Percentiles rank a stretch among this genome's conserved stretches.
These are phyloP conservation scores for Middelhovenomyces tepae DNA, from an alignment of 805 yeast genomes.

Conservation along the genomic window DNA sequence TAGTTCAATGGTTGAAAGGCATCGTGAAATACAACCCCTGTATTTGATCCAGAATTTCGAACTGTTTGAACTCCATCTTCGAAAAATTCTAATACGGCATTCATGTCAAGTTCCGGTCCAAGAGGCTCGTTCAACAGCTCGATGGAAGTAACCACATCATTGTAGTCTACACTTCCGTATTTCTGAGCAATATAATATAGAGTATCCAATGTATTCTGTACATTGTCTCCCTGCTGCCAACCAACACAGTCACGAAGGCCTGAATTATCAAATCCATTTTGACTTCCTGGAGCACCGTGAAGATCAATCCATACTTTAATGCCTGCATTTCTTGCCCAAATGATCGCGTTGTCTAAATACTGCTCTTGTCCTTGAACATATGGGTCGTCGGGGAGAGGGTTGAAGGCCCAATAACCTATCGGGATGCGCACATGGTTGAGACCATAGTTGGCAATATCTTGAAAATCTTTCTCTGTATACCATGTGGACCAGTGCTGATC, in stretches of 20 bases:
- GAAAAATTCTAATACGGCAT: slow-evolving; percentile 51
- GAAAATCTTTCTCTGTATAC: slow-evolving; percentile 66
- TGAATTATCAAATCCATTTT: slow-evolving; percentile 92
- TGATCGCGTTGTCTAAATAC: slow-evolving; percentile 67
- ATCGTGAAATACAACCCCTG: slow-evolving; percentile 68
- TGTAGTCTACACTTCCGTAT: slow-evolving; percentile 53
- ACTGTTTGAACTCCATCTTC: slow-evolving; percentile 53
- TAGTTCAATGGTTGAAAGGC: slow-evolving; percentile 57
- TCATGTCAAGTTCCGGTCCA: slow-evolving; percentile 57
- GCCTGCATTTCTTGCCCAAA: slow-evolving; percentile 57
- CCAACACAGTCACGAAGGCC: slow-evolving; percentile 60
- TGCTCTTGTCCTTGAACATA: slow-evolving; percentile 74
- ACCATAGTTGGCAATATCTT: slow-evolving; percentile 49
- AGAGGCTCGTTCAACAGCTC: slow-evolving; percentile 87
- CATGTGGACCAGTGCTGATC: slow-evolving; percentile 71
- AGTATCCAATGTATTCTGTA: slow-evolving; percentile 46
- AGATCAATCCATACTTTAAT: slow-evolving; percentile 83
- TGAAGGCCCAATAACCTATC: slow-evolving; percentile 91
- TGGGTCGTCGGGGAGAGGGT: slow-evolving; percentile 56
- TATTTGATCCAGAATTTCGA: slow-evolving; percentile 42
- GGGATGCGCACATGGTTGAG: slow-evolving; percentile 85
- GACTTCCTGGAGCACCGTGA: slow-evolving; percentile 97
- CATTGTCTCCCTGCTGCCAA: slow-evolving; percentile 46
- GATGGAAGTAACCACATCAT: slow-evolving; percentile 72
- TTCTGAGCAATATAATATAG: slow-evolving; percentile 46